Percentiles rank a stretch among this genome's conserved stretches.
These are phyloP conservation scores for Pittosporum tobira DNA, from an alignment of 129 eudicot genomes.

Conservation along the genomic window DNA sequence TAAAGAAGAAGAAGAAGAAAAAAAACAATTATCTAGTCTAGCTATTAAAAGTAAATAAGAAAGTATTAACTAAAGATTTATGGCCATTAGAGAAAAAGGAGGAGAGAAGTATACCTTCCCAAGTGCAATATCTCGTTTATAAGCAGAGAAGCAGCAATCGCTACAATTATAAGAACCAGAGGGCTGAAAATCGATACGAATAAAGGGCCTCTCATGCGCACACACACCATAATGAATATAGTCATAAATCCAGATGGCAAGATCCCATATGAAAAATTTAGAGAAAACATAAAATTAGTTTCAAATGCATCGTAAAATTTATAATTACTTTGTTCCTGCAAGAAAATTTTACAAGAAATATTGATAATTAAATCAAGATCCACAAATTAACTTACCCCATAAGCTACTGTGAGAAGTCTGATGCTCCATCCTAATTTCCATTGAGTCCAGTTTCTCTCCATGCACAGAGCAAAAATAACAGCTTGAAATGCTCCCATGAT, in stretches of 20 bases:
- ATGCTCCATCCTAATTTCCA: slow-evolving; percentile 45
- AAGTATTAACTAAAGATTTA: too few species aligned
- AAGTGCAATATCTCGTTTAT: slow-evolving; percentile 4
- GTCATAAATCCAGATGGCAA: not conserved
- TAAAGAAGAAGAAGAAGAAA: too few species aligned
- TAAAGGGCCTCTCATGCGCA: slow-evolving; percentile 6
- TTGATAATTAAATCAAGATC: too few species aligned
- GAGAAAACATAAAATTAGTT: too few species aligned
- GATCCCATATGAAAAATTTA: too few species aligned
- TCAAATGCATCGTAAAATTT: too few species aligned
- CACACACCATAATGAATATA: not conserved
- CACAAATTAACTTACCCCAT: slow-evolving; percentile 16
- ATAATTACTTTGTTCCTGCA: too few species aligned
- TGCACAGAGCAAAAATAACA: slow-evolving; percentile 16
- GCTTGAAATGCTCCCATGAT: slow-evolving; percentile 22
- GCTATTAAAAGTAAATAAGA: not conserved
- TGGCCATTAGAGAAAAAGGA: too few species aligned
- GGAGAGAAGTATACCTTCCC: slow-evolving; percentile 7
- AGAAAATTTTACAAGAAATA: too few species aligned
- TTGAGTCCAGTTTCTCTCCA: slow-evolving; percentile 29
- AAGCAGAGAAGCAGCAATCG: slow-evolving; percentile 1
- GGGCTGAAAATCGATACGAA: slow-evolving; percentile 12
- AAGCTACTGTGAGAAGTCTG: slow-evolving; percentile 30
- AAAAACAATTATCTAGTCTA: not conserved
- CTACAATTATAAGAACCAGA: slow-evolving; percentile 8